These are phyloP conservation scores for Yamadazyma kitorensis DNA, from an alignment of 805 yeast genomes.

Conservation along the genomic window DNA sequence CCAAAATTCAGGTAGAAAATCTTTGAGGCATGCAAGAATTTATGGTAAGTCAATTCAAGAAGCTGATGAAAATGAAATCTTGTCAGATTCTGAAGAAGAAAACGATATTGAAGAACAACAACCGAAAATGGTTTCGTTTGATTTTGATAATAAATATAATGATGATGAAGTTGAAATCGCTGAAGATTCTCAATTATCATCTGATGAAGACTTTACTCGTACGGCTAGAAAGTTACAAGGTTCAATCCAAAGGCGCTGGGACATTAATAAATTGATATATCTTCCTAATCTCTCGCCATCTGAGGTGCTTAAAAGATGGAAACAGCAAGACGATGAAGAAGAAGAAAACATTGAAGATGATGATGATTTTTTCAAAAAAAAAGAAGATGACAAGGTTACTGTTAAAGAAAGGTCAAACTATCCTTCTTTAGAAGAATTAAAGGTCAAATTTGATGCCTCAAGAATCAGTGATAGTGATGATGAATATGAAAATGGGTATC, in stretches of 20 bases:
- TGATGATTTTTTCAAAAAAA: slow-evolving; percentile 54
- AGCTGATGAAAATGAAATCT: slow-evolving; percentile 39
- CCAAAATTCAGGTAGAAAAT: slow-evolving; percentile 54
- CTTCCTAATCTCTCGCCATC: slow-evolving; percentile 72
- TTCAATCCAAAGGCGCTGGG: slow-evolving; percentile 59
- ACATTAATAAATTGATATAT: slow-evolving; percentile 77
- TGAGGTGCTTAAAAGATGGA: slow-evolving; percentile 74
- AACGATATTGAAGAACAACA: slow-evolving; percentile 35
- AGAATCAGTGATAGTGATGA: slow-evolving; percentile 27
- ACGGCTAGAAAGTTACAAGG: slow-evolving; percentile 65
- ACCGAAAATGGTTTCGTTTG: slow-evolving; percentile 47
- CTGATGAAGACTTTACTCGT: slow-evolving; percentile 38
- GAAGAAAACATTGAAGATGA: slow-evolving; percentile 44
- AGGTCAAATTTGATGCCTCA: slow-evolving; percentile 43
- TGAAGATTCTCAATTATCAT: slow-evolving; percentile 45
- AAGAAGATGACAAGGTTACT: slow-evolving; percentile 18
- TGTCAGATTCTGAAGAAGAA: slow-evolving; percentile 41
- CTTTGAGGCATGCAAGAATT: slow-evolving; percentile 59
- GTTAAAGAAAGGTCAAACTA: slow-evolving; percentile 31
- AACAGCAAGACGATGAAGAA: slow-evolving; percentile 42
- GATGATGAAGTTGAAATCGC: slow-evolving; percentile 41
- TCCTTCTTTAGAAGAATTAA: slow-evolving; percentile 42
- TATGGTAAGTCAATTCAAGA: slow-evolving; percentile 53
- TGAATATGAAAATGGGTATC: slow-evolving; percentile 42
- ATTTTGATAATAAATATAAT: slow-evolving; percentile 36